Conservation (phyloP, 2,329 filamentous ascomycete species). For the Beauveria medogensis region DNA sequence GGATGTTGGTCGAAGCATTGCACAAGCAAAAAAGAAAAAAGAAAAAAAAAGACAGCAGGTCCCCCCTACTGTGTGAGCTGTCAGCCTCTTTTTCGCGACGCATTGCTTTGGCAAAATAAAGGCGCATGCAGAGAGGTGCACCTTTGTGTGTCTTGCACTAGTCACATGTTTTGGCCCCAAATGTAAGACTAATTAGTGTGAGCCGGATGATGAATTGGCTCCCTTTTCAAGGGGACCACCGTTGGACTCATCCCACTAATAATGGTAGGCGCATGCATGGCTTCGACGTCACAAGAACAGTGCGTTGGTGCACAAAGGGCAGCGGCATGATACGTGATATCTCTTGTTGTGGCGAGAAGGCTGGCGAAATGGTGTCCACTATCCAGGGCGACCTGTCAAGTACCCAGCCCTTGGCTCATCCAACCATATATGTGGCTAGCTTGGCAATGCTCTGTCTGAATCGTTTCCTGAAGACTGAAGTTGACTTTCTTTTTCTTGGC, state of each 20-base stretch:
- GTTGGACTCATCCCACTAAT: neutral
- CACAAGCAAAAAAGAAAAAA: neutral
- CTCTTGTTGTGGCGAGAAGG: neutral
- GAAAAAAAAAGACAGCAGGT: neutral
- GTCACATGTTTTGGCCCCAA: neutral
- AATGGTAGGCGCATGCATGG: neutral
- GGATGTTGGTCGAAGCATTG: neutral
- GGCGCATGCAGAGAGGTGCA: neutral
- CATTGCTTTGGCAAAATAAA: conserved; percentile 5
- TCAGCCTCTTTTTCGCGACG: neutral
- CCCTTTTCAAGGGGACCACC: neutral
- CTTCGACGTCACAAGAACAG: neutral
- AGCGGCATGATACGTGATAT: neutral
- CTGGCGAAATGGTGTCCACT: neutral
- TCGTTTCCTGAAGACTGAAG: neutral
- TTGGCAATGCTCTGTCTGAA: neutral
- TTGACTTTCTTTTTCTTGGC: neutral
- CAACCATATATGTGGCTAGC: neutral
- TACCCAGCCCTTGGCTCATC: neutral
- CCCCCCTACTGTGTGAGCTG: neutral
- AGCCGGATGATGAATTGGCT: neutral
- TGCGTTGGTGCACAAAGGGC: neutral
- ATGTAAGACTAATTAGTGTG: conserved; percentile 1
- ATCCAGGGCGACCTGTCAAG: neutral
- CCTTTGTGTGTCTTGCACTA: conserved; percentile 1